A percentile compares a stretch with the other conserved stretches of the same genome.
Conservation (phyloP, 2,329 filamentous ascomycete species). For the Penicillium fuscoglaucum region DNA sequence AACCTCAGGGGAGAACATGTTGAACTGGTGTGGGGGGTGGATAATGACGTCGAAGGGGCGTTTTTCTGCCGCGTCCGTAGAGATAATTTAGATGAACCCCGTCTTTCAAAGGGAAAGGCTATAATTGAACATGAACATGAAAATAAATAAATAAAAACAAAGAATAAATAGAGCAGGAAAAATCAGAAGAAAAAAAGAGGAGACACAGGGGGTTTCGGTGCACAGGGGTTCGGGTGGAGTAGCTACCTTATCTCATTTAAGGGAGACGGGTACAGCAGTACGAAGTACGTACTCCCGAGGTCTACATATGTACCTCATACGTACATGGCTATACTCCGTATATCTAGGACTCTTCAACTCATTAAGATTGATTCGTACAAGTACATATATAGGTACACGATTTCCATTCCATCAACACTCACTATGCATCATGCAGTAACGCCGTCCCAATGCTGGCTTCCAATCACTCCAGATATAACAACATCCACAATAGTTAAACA, state of each 20-base stretch:
- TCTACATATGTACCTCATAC: background rate
- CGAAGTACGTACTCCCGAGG: background rate
- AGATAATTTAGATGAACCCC: background rate
- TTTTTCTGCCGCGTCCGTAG: conserved; percentile 1
- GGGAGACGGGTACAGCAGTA: background rate
- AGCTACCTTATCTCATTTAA: background rate
- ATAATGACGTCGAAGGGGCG: conserved; percentile 7
- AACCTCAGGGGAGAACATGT: conserved; percentile 4
- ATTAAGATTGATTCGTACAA: conserved; percentile 1
- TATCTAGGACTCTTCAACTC: background rate
- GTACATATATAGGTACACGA: conserved; percentile 5
- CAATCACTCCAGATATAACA: conserved; percentile 20
- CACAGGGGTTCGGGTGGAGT: background rate
- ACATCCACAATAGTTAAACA: conserved; percentile 16
- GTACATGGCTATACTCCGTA: background rate
- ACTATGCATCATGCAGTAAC: conserved; percentile 26
- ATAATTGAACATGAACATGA: background rate
- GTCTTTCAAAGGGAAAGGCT: background rate
- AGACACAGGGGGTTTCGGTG: background rate
- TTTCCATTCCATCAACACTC: conserved; percentile 5
- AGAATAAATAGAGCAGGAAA: background rate
- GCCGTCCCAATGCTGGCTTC: conserved; percentile 35
- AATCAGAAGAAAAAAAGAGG: background rate
- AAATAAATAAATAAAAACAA: background rate
- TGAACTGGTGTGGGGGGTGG: background rate